phyloP scores from a whole-genome alignment of 2,329 filamentous ascomycete species.

The Penicillium palitans region DNA sequence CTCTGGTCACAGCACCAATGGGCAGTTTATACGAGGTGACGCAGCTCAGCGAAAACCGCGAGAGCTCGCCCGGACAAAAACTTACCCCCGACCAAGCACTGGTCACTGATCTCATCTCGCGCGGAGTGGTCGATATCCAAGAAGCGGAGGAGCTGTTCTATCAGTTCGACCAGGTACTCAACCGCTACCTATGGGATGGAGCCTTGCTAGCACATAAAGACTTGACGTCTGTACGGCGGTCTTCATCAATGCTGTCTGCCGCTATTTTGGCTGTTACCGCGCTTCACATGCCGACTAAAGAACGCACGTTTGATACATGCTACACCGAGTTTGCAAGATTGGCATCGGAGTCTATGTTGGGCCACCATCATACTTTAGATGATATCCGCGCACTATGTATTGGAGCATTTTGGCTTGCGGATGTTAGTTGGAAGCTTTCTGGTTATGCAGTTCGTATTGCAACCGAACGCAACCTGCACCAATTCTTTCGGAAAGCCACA shows the following conservation, averaged over 20 bases:
- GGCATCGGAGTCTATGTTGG: constrained; percentile 56
- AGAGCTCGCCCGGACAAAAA: constrained; percentile 34
- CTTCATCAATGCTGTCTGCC: constrained; percentile 46
- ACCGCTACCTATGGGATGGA: constrained; percentile 45
- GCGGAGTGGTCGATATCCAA: constrained; percentile 48
- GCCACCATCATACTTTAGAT: constrained; percentile 52
- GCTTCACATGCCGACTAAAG: constrained; percentile 51
- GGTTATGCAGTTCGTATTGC: constrained; percentile 46
- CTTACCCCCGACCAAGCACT: constrained; percentile 37
- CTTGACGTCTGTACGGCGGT: constrained; percentile 48
- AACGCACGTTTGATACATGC: constrained; percentile 50
- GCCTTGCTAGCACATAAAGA: constrained; percentile 50
- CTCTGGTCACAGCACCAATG: constrained; percentile 46
- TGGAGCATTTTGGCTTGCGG: constrained; percentile 57
- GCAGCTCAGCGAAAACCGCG: constrained; percentile 41
- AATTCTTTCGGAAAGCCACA: constrained; percentile 44
- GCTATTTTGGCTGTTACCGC: constrained; percentile 54
- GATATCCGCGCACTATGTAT: constrained; percentile 56
- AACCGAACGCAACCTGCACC: constrained; percentile 46
- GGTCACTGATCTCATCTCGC: constrained; percentile 53
- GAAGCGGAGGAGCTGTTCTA: constrained; percentile 45
- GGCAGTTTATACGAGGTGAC: constrained; percentile 53
- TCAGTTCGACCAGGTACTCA: constrained; percentile 45
- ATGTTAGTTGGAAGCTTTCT: constrained; percentile 53
- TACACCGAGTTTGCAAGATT: constrained; percentile 54